phyloP scores from a whole-genome alignment of 805 yeast species.

The Lipomyces yamadae region DNA sequence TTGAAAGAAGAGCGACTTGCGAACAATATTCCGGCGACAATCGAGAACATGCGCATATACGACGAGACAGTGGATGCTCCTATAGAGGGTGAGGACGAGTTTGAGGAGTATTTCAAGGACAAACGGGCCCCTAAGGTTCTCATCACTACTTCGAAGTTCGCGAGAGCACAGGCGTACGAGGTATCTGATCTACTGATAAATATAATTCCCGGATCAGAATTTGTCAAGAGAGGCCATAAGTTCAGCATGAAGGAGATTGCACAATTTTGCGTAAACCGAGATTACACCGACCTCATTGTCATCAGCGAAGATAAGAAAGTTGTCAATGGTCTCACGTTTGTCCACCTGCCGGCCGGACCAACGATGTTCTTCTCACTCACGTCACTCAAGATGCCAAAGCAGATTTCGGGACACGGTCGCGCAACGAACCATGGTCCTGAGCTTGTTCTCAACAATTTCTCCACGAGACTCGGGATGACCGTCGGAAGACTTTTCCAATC shows the following conservation, averaged over 20 bases:
- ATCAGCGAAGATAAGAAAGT: slow-evolving; percentile 92
- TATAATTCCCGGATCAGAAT: slow-evolving; percentile 81
- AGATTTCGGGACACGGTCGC: slow-evolving; percentile 84
- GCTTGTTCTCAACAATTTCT: slow-evolving; percentile 86
- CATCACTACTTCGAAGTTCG: slow-evolving; percentile 85
- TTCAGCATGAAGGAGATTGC: slow-evolving; percentile 87
- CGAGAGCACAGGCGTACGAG: slow-evolving; percentile 84
- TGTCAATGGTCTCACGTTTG: slow-evolving; percentile 89
- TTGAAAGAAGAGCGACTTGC: slow-evolving; percentile 77
- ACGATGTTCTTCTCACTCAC: slow-evolving; percentile 87
- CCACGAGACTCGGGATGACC: slow-evolving; percentile 89
- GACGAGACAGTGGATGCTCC: slow-evolving; percentile 74
- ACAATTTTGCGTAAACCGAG: slow-evolving; percentile 76
- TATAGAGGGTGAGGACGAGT: slow-evolving; percentile 56
- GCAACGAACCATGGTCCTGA: slow-evolving; percentile 93
- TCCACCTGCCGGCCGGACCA: slow-evolving; percentile 95
- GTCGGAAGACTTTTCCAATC: slow-evolving; percentile 92
- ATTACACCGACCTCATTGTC: slow-evolving; percentile 83
- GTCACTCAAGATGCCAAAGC: slow-evolving; percentile 73
- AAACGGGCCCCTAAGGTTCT: slow-evolving; percentile 77
- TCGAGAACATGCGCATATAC: slow-evolving; percentile 79
- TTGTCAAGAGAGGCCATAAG: slow-evolving; percentile 84
- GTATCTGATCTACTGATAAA: slow-evolving; percentile 87
- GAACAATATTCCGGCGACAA: slow-evolving; percentile 77
- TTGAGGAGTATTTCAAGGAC: slow-evolving; percentile 61